Evolutionary conservation across 78 protist genomes (phyloP), one percentile per base, ranked within the genome.

Genomic region (Blattamonas nauphoetae): DNA sequence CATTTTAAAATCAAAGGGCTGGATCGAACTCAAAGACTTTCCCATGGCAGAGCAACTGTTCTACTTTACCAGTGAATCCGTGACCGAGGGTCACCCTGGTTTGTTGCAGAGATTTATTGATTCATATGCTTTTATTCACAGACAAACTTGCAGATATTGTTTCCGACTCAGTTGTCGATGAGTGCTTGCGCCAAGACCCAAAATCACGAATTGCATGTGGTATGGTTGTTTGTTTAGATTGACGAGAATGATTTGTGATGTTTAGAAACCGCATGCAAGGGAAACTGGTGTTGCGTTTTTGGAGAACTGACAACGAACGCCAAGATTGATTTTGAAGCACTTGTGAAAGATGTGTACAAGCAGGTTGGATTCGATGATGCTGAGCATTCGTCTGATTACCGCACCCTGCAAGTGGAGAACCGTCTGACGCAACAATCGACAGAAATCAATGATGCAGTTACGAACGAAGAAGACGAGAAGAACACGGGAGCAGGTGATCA

Each of bases 401-500:
- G 95, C 92, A 94, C 98, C 0, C 96, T 98, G 96, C 91, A 94
- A 71, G 98, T 98, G 38, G 90, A 96, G 46, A 93, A 95, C 34
- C 97, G 94, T 44, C 92, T 98, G 87, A 96, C 97, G 92, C 94
- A 94, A 89, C 99, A 98, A 94, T 95, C 98, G 45, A 97, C 98
- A 46, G 99, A 98, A 78, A 98, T 98, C 71, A 98, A 97, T 21
- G 96, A 94, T 88, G 98, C 96, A 78, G 99, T 97, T 78, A 96
- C 97, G 95, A 84, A 90, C 45, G 92, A 82, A 86, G 90, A 90
- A 78, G 84, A 36, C 63, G 94, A 88, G 63, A 95, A 89, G 63
- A 97, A 96, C 88, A 45, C 97, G 43, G 99, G 99, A n/a, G 99
- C 99, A 43, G 99, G 99, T 83, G 99, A 98, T 91, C 99, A 98